Evolutionary conservation across 495 filamentous ascomycete species (phyloP).

Genomic region (Aspergillus biplanus): DNA sequence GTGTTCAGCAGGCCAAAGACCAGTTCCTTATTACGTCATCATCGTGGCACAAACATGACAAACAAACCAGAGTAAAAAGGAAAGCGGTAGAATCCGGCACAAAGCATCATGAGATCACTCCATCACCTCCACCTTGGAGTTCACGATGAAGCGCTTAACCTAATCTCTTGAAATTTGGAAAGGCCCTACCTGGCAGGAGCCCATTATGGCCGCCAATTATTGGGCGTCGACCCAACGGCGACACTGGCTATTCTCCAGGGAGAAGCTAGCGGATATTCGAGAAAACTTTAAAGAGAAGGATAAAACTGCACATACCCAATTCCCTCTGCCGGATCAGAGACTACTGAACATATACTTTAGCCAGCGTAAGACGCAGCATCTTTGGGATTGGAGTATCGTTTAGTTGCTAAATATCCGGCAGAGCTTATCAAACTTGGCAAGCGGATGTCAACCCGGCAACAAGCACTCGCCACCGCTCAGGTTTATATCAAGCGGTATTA

Average conservation of each 20-base stretch:
- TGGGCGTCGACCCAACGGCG: conserved; percentile 92
- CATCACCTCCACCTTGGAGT: not conserved
- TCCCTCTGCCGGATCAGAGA: conserved; percentile 77
- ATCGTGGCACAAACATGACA: too few species aligned
- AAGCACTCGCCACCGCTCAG: conserved; percentile 92
- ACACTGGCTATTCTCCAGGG: conserved; percentile 87
- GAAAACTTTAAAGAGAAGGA: conserved; percentile 74
- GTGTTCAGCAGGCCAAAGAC: too few species aligned
- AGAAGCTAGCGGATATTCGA: conserved; percentile 73
- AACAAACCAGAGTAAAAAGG: too few species aligned
- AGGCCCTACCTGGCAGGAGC: not conserved
- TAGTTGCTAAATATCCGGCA: conserved; percentile 35
- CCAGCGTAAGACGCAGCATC: conserved; percentile 62
- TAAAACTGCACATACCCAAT: conserved; percentile 69
- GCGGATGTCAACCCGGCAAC: conserved; percentile 77
- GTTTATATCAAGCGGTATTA: conserved; percentile 95
- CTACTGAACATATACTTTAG: conserved; percentile 92
- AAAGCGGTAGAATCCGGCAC: too few species aligned
- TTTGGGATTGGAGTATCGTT: not conserved
- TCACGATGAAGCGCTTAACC: not conserved
- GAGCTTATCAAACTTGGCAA: conserved; percentile 83
- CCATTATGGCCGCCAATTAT: conserved; percentile 88
- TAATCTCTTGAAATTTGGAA: not conserved
- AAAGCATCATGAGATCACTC: not conserved
- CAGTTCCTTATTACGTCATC: too few species aligned